A percentile compares a stretch with the other conserved stretches of the same genome.
Conservation (phyloP, 2,329 filamentous ascomycete species). For the Stromatinia cepivora region DNA sequence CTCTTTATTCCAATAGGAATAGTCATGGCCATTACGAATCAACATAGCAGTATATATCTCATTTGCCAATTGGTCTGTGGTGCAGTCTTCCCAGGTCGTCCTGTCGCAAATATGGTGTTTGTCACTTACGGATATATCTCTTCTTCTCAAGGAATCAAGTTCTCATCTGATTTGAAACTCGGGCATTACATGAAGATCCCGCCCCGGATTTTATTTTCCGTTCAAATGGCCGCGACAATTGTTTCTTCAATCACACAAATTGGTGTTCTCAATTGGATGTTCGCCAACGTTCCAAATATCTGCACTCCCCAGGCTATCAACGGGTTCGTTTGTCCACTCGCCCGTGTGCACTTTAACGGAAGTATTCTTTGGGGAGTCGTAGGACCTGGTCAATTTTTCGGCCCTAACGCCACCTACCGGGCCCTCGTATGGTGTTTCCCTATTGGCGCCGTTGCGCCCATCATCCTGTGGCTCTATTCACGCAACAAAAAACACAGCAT, state of each 20-base stretch:
- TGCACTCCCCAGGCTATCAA: slow-evolving; percentile 81
- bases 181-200: slow-evolving; percentile 89
- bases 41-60: slow-evolving; percentile 82
- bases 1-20: slow-evolving; percentile 91
- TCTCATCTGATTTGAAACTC: slow-evolving; percentile 82
- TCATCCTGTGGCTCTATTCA: slow-evolving; percentile 72
- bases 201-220: slow-evolving; percentile 73
- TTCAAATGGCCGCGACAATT: slow-evolving; percentile 74
- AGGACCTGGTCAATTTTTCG: slow-evolving; percentile 80
- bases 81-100: slow-evolving; percentile 76
- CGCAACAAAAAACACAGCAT: slow-evolving; percentile 60
- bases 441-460: slow-evolving; percentile 71
- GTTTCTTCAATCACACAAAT: slow-evolving; percentile 81
- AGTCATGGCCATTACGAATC: slow-evolving; percentile 90
- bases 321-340: slow-evolving; percentile 84
- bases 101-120: slow-evolving; percentile 91
- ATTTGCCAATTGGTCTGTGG: slow-evolving; percentile 86
- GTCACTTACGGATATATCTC: slow-evolving; percentile 90
- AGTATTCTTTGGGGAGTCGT: slow-evolving; percentile 89
- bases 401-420: slow-evolving; percentile 70
- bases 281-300: slow-evolving; percentile 70
- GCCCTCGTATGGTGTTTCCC: slow-evolving; percentile 80
- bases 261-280: slow-evolving; percentile 87
- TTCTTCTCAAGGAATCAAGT: slow-evolving; percentile 85
- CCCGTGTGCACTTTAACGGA: slow-evolving; percentile 86